phyloP scores from a whole-genome alignment of 2,329 filamentous ascomycete genomes.

The Monosporascus sp. region DNA sequence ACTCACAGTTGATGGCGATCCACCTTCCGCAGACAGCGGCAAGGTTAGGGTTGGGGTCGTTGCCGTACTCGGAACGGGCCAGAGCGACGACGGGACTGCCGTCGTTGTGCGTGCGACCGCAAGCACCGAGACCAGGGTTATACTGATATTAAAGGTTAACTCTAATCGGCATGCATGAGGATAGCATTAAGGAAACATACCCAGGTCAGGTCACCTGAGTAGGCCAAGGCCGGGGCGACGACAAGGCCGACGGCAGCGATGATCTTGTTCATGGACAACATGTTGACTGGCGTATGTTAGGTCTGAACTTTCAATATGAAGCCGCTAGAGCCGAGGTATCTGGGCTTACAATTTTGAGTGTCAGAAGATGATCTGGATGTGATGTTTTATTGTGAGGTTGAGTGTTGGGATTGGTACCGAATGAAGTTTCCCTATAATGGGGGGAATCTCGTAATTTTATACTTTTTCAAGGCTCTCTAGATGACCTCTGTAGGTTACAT shows the following conservation, averaged over 20 bases:
- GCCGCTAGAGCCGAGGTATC: not conserved
- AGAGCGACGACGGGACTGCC: constrained; percentile 22
- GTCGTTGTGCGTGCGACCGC: constrained; percentile 18
- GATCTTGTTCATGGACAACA: constrained; percentile 18
- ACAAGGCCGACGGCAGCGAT: constrained; percentile 13
- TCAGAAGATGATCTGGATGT: not conserved
- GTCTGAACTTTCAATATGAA: not conserved
- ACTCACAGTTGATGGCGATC: constrained; percentile 17
- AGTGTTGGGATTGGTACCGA: too few relatives aligned
- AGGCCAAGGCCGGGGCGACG: constrained; percentile 1
- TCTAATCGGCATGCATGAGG: too few relatives aligned
- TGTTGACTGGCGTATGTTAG: constrained; percentile 9
- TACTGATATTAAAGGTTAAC: constrained; percentile 9
- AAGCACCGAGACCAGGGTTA: constrained; percentile 22
- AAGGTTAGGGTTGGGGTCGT: constrained; percentile 14
- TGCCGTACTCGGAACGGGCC: constrained; percentile 17
- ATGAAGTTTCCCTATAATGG: too few relatives aligned
- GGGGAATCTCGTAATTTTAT: too few relatives aligned
- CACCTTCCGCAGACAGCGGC: constrained; percentile 23
- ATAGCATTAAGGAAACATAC: too few relatives aligned
- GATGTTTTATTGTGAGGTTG: too few relatives aligned
- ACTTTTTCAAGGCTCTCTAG: too few relatives aligned
- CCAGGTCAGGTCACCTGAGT: constrained; percentile 20
- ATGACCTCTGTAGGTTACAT: too few relatives aligned
- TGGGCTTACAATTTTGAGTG: not conserved